Evolutionary conservation across 345 rosid genomes (phyloP), one percentile per base, ranked within the genome.

Genomic region (Pugionium cornutum): DNA sequence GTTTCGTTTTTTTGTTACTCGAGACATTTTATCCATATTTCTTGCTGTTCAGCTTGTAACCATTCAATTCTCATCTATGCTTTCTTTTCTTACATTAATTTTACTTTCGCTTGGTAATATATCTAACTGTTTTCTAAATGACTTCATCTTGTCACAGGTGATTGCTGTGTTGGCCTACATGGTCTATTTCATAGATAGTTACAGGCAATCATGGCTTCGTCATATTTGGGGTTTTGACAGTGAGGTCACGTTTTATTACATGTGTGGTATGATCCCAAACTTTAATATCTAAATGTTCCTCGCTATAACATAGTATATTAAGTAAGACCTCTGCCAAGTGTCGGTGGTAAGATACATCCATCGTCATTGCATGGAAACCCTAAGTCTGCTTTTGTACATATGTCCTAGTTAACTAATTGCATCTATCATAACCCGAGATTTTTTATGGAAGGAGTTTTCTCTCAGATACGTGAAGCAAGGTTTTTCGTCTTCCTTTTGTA

Each of bases 1-100:
- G 82, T 95, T 95, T 76, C 88, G 96, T 27, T 95, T 95, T 80
- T 95, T 95, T 83, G 99, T 95, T 63, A 95, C 99, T 4, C 84
- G 99, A 72, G 97, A 95, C 74, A 95, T 95, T 54, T 66, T 81
- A 11, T 91, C 92, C 45, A 95, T 91, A 72, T 95, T 95, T 80
- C 74, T 95, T 65, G 81, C 91, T 51, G 97, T 95, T 70, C 99
- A 95, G 72, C 84, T 91, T 73, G 97, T 95, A 84, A 68, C 85
- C 70, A 61, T 29, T 75, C 61, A 1, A n/a, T 70, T 50, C 39
- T 52, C 37, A 36, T 7, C 1, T 66, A 2, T 68, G 27, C 18
- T 27, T 44, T 39, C 26, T 6, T 34, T 53, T 57, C 10, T 48
- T 61, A 26, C 34, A 4, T 45, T 25, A 36, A 7, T 43, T 25